Percentiles rank a stretch among this genome's conserved stretches.
These are phyloP conservation scores for Backusella liffmaniae DNA, from an alignment of 192 early-diverging fungal species.

Conservation along the genomic window DNA sequence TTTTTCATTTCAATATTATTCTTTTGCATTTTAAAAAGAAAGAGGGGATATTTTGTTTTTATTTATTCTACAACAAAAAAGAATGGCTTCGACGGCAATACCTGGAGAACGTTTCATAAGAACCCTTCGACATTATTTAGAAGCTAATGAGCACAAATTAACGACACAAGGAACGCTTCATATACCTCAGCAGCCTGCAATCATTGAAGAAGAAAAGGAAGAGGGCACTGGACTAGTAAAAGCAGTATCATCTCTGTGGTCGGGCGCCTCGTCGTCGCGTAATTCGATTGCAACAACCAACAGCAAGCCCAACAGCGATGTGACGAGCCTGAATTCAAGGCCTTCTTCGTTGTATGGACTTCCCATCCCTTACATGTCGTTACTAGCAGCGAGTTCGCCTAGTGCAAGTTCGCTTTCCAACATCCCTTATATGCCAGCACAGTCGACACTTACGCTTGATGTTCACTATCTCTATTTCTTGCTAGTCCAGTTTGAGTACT, in stretches of 20 bases:
- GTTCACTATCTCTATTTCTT: constrained; percentile 44
- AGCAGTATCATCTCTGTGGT: constrained; percentile 19
- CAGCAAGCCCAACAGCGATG: constrained; percentile 1
- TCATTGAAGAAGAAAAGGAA: constrained; percentile 10
- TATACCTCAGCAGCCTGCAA: neutral
- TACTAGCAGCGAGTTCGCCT: constrained; percentile 31
- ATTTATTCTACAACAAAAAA: neutral
- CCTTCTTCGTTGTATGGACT: constrained; percentile 23
- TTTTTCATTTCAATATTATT: neutral
- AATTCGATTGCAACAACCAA: constrained; percentile 1
- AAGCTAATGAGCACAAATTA: constrained; percentile 49
- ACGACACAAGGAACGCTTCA: neutral
- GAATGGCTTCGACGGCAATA: constrained; percentile 17
- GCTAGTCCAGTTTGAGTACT: constrained; percentile 38
- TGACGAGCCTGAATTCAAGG: constrained; percentile 9
- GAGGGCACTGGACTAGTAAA: neutral
- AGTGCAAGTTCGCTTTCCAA: constrained; percentile 23
- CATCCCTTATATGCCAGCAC: constrained; percentile 15
- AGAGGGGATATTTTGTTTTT: neutral
- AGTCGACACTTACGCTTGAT: constrained; percentile 35
- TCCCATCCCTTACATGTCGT: constrained; percentile 28
- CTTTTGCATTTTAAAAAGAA: neutral
- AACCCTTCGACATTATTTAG: constrained; percentile 53
- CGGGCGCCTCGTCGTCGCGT: neutral
- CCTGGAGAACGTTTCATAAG: constrained; percentile 54